A percentile compares a stretch with the other conserved stretches of the same genome.
phyloP scores from a whole-genome alignment of 2,329 filamentous ascomycete genomes.

The Colletotrichum orbiculare region DNA sequence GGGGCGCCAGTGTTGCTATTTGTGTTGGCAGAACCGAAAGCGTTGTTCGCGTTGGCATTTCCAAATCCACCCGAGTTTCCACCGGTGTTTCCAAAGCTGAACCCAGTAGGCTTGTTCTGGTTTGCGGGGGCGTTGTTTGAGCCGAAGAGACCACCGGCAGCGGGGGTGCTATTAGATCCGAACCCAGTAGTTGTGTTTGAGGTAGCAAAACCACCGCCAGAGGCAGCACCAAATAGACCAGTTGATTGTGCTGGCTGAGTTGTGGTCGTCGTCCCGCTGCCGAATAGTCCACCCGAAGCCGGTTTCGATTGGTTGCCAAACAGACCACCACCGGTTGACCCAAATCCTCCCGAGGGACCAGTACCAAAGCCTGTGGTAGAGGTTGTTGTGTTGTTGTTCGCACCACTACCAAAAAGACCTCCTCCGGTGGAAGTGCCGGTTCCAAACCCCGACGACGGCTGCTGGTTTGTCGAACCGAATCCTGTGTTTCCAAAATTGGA shows the following conservation, averaged over 20 bases:
- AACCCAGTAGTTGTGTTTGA: slow-evolving; percentile 42
- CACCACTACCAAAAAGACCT: slow-evolving; percentile 53
- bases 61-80: slow-evolving; percentile 43
- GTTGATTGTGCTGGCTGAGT: slow-evolving; percentile 36
- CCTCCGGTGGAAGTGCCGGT: slow-evolving; percentile 42
- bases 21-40: slow-evolving; percentile 52
- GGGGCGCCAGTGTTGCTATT: slow-evolving; percentile 35
- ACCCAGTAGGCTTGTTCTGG: slow-evolving; percentile 52
- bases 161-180: slow-evolving; percentile 42
- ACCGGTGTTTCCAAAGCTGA: slow-evolving; percentile 56
- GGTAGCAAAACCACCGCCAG: slow-evolving; percentile 32
- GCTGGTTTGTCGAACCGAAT: slow-evolving; percentile 55
- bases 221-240: slow-evolving; percentile 42
- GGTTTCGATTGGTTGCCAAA: slow-evolving; percentile 51
- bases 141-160: slow-evolving; percentile 35
- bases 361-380: slow-evolving; percentile 37
- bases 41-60: slow-evolving; percentile 49
- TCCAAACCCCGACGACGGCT: slow-evolving; percentile 57
- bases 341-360: slow-evolving; percentile 51
- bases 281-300: slow-evolving; percentile 34
- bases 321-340: slow-evolving; percentile 47
- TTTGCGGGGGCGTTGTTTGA: slow-evolving; percentile 39
- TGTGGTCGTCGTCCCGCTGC: slow-evolving; percentile 27
- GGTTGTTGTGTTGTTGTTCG: slow-evolving; percentile 37
- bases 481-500: slow-evolving; percentile 61